phyloP scores from a whole-genome alignment of 2,329 filamentous ascomycete genomes.

The Bimuria novae-zelandiae region DNA sequence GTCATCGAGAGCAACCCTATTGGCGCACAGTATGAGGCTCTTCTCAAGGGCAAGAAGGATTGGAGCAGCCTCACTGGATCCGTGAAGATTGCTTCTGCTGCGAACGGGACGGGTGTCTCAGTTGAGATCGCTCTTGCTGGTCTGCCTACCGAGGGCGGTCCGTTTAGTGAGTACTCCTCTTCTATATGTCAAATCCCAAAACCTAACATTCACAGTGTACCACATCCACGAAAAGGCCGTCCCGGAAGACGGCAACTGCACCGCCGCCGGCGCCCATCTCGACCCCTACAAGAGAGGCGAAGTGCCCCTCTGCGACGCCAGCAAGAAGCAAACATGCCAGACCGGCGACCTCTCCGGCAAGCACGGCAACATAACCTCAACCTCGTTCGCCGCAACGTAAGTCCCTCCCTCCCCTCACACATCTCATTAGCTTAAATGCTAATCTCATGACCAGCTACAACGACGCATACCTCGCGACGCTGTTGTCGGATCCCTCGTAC shows the following conservation, averaged over 20 bases:
- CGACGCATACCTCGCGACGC: slow-evolving; percentile 57
- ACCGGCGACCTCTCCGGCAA: slow-evolving; percentile 54
- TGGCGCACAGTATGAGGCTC: slow-evolving; percentile 47
- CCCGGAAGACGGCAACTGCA: slow-evolving; percentile 50
- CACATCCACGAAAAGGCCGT: slow-evolving; percentile 52
- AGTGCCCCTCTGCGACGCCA: slow-evolving; percentile 42
- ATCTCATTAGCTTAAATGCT: too few species aligned
- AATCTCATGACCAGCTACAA: slow-evolving; percentile 42
- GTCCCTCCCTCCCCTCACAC: slow-evolving; percentile 41
- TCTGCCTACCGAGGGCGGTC: slow-evolving; percentile 49
- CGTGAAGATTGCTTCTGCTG: slow-evolving; percentile 40
- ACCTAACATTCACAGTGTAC: slow-evolving; percentile 43
- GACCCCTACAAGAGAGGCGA: slow-evolving; percentile 51
- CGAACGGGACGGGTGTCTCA: slow-evolving; percentile 42
- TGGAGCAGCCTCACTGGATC: slow-evolving; percentile 42
- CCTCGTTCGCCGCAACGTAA: slow-evolving; percentile 45
- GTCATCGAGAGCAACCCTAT: slow-evolving; percentile 44
- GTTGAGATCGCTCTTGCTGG: slow-evolving; percentile 48
- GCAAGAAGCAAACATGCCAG: slow-evolving; percentile 47
- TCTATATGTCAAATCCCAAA: background rate
- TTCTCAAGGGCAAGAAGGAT: slow-evolving; percentile 39
- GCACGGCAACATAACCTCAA: slow-evolving; percentile 45
- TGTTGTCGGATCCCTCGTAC: slow-evolving; percentile 49
- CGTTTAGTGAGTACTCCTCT: slow-evolving; percentile 45
- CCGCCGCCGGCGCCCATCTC: slow-evolving; percentile 47